Base-by-base conservation (phyloP, 805 yeast genomes). In the Komagataella ulmi region DNA sequence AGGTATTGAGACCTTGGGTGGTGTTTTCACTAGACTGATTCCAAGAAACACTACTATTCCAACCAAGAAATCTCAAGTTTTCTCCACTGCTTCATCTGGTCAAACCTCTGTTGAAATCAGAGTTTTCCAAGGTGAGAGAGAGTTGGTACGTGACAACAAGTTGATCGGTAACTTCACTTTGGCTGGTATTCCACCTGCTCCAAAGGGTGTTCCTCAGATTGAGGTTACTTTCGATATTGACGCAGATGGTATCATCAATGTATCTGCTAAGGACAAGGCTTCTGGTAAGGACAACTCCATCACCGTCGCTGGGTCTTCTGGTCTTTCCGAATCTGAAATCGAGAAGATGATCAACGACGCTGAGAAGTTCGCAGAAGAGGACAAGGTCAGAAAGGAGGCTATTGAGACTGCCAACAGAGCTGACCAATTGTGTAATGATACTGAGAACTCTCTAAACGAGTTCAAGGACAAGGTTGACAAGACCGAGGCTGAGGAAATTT, bases 101-200 rank as follows among this genome's bases (percentile, higher is more conserved):
- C 97, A 88, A 79, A 88, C 96, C 58, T 85, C 95, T 62, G 96
- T 88, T 61, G 96, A 88, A 77, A 89, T 89, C 75, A 85, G 97
- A 76, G 97, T 89, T 55, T 90, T 88, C 96, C 97, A 89, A 78
- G 97, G 97, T 79, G 97, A 89, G 80, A 87, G 97, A 80, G 97
- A 89, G 76, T 83, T 90, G 67, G 95, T 91, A 65, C 85, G 95
- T 76, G 97, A 89, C 79, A 89, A 89, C 87, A 89, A 90, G 77
- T 80, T 90, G 69, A 87, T 89, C 69, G 97, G 97, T 73, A 89
- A 90, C 86, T 89, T 89, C 75, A 89, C 95, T 56, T 79, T 89
- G 64, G 76, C 93, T 58, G 97, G 97, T 73, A 89, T 89, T 61
- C 97, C 95, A 65, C 95, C 95, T 59, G 93, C 93, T 61, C 90